phyloP scores from a whole-genome alignment of 2,329 filamentous ascomycete genomes.

The Chrysoporthe puriensis region DNA sequence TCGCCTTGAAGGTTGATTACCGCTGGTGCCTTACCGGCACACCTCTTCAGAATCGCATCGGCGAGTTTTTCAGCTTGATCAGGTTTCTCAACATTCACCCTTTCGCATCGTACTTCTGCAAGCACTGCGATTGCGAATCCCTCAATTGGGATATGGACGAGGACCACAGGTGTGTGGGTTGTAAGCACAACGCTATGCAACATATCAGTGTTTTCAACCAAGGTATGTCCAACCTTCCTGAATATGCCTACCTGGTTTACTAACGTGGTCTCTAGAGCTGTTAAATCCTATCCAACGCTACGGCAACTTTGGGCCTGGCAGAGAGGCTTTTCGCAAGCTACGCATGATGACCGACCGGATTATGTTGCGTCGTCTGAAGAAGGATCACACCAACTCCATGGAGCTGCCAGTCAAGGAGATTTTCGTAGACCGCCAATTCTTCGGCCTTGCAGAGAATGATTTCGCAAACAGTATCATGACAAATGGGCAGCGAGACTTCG shows the following conservation, averaged over 20 bases:
- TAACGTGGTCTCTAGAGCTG: constrained; percentile 78
- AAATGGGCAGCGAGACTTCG: constrained; percentile 84
- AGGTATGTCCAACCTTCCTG: neutral
- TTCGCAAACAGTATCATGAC: constrained; percentile 96
- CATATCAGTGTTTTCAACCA: constrained; percentile 61
- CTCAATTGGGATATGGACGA: constrained; percentile 83
- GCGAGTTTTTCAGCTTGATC: constrained; percentile 93
- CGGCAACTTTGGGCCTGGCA: constrained; percentile 64
- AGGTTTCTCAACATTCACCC: constrained; percentile 88
- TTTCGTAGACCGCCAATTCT: constrained; percentile 90
- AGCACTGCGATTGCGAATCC: constrained; percentile 77
- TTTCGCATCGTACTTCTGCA: constrained; percentile 94
- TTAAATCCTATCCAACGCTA: constrained; percentile 77
- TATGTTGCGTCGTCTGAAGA: constrained; percentile 94
- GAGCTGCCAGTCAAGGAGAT: constrained; percentile 95
- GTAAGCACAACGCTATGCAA: constrained; percentile 57
- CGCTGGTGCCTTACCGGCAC: constrained; percentile 97
- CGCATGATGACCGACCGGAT: constrained; percentile 88
- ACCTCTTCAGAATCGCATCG: constrained; percentile 94
- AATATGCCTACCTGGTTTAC: constrained; percentile 61
- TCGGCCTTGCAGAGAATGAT: constrained; percentile 93
- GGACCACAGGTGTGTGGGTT: constrained; percentile 70
- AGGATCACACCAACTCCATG: constrained; percentile 91
- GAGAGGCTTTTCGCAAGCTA: constrained; percentile 76
- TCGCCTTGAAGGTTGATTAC: constrained; percentile 83